These are phyloP conservation scores for Gymnopus androsaceus DNA, from an alignment of 1,284 basidiomycete genomes.

Conservation along the genomic window DNA sequence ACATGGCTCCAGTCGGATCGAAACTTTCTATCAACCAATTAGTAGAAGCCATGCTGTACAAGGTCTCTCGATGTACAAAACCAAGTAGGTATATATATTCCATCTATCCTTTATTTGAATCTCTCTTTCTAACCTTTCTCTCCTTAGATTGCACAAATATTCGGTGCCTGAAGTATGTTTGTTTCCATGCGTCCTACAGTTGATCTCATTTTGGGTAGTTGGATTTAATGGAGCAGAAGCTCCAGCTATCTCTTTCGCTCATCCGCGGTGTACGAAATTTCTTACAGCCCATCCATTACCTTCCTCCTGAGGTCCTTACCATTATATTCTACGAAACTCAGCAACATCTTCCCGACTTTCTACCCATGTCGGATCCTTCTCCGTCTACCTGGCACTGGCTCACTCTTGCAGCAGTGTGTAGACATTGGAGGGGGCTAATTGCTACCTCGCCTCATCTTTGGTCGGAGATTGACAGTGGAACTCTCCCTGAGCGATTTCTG, in stretches of 20 bases:
- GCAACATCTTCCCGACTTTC: slow-evolving; percentile 12
- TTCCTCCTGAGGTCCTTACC: slow-evolving; percentile 20
- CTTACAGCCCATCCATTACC: slow-evolving; percentile 16
- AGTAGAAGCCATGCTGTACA: slow-evolving; percentile 15
- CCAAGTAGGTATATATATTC: slow-evolving; percentile 9
- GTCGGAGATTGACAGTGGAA: slow-evolving; percentile 13
- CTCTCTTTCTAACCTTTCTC: background rate
- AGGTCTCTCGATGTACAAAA: slow-evolving; percentile 6
- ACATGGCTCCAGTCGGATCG: slow-evolving; percentile 8
- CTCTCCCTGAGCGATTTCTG: slow-evolving; percentile 14
- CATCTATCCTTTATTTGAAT: background rate
- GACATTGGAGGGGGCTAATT: slow-evolving; percentile 21
- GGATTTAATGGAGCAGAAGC: slow-evolving; percentile 17
- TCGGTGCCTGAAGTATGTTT: slow-evolving; percentile 11
- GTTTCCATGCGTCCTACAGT: background rate
- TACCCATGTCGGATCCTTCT: slow-evolving; percentile 10
- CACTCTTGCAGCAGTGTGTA: slow-evolving; percentile 18
- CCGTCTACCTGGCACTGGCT: slow-evolving; percentile 13
- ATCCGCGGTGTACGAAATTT: slow-evolving; percentile 19
- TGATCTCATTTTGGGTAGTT: slow-evolving; percentile 7
- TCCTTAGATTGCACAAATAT: slow-evolving; percentile 8
- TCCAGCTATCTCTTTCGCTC: slow-evolving; percentile 17
- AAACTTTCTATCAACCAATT: slow-evolving; percentile 14
- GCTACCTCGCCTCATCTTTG: slow-evolving; percentile 17
- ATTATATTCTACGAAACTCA: slow-evolving; percentile 17